Base-by-base conservation (phyloP, 2,329 filamentous ascomycete species). In the Boeremia lycopersici region DNA sequence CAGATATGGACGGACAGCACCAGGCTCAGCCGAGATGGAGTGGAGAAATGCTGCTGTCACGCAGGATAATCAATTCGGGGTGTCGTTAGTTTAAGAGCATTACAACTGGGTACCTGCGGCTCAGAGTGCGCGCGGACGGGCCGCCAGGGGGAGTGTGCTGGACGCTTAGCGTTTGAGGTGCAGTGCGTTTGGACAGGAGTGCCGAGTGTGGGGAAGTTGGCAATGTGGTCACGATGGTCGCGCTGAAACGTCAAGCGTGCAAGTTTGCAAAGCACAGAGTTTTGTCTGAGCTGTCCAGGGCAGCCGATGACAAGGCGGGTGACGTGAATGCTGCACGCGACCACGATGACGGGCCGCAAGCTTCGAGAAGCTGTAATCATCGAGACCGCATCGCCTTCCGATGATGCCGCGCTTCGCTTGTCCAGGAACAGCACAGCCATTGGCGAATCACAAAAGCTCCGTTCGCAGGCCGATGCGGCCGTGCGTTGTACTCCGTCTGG, bases 11-110 rank as follows among this genome's bases (percentile, higher is more conserved):
- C n/a, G n/a, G 30, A 41, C 36, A 48, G 44, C 39, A 28, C 51
- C 45, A 54, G 41, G n/a, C 45, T 41, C 46, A 45, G 41, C 45
- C 52, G 45, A 44, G 45, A 40, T 38, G 41, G 42, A 50, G 52
- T 46, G 52, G 52, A 50, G 52, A 55, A 46, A 35, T 50, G 31
- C 36, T 55, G 52, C 41, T 50, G 52, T 55, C 46, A 55, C 41
- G 31, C 46, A 46, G 38, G 50, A 50, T 42, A 3, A 38, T 42
- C 40, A 31, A 26, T 31, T 46, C 19, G 52, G 46, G 46, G 47
- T 42, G 53, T 43, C 31, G 53, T 51, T 47, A 48, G 47, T 50
- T 56, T 51, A 56, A 56, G 43, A 47, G 47, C 47, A 47, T 36
- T 36, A 11, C 19, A n/a, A 49, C 42, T 56, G 53, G 53, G 44